Conservation (phyloP, 2,329 filamentous ascomycete species). For the Trichoderma sp. region DNA sequence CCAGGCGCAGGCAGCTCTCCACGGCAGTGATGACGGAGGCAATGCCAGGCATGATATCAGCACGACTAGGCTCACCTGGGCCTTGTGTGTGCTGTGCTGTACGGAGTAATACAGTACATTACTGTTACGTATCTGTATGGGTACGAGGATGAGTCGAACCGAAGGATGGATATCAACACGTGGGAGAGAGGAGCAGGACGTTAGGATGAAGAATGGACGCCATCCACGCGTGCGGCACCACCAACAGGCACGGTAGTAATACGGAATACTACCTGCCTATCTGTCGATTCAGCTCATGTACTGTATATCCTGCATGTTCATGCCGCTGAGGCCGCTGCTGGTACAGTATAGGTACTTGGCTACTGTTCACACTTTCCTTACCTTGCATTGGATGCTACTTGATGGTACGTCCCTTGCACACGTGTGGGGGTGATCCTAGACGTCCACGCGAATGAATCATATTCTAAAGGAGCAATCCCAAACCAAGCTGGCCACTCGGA, state of each 20-base stretch:
- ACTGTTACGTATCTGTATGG: not conserved
- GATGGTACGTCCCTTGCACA: not conserved
- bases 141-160: not conserved
- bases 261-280: no score
- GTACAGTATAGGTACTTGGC: not conserved
- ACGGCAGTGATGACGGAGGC: not conserved
- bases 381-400: not conserved
- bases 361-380: not conserved
- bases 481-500: not conserved
- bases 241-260: not conserved
- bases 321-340: no score
- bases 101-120: no score
- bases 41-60: not conserved
- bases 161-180: not conserved
- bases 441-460: not conserved
- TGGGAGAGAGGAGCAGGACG: not conserved
- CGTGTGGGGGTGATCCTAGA: not conserved
- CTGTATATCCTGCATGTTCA: not conserved
- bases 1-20: not conserved
- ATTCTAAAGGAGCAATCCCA: not conserved
- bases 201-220: not conserved
- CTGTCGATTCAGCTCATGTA: not conserved
- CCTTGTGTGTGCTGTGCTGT: no score
- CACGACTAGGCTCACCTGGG: not conserved
- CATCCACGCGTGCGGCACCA: not conserved